Evolutionary conservation across 768 basidiomycete genomes (phyloP).

Genomic region (Lyophyllum atratum): DNA sequence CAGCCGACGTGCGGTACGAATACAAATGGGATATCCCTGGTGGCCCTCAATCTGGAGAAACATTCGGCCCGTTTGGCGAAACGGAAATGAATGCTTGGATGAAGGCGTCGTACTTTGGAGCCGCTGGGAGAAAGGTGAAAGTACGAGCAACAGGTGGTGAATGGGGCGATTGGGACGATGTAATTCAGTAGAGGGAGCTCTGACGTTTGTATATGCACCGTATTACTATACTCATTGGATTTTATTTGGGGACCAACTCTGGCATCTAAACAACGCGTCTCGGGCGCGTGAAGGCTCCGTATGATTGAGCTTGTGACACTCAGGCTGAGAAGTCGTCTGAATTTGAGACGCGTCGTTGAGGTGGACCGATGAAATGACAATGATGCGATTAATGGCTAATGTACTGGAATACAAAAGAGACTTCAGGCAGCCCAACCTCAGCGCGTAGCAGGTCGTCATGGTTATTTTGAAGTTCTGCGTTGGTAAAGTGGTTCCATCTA

Average conservation of each 20-base stretch:
- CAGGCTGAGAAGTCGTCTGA: not conserved
- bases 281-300: not conserved
- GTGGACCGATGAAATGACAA: not conserved
- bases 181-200: constrained; percentile 50
- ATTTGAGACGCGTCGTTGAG: no score
- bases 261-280: not conserved
- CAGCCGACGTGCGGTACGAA: constrained; percentile 75
- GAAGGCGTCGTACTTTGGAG: constrained; percentile 80
- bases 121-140: constrained; percentile 74
- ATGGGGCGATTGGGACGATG: constrained; percentile 76
- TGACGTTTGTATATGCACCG: constrained; percentile 1
- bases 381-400: constrained; percentile 68
- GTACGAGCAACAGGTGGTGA: constrained; percentile 66
- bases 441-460: constrained; percentile 95
- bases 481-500: constrained; percentile 98
- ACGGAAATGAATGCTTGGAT: constrained; percentile 82
- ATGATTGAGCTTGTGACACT: not conserved
- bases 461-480: constrained; percentile 82
- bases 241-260: not conserved
- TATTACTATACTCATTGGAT: not conserved
- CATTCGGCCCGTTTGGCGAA: constrained; percentile 81
- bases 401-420: constrained; percentile 97
- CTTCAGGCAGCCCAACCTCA: constrained; percentile 79
- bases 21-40: constrained; percentile 76
- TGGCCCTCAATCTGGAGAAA: constrained; percentile 45